phyloP scores from a whole-genome alignment of 768 basidiomycete species.

The Pleurotus eryngii region DNA sequence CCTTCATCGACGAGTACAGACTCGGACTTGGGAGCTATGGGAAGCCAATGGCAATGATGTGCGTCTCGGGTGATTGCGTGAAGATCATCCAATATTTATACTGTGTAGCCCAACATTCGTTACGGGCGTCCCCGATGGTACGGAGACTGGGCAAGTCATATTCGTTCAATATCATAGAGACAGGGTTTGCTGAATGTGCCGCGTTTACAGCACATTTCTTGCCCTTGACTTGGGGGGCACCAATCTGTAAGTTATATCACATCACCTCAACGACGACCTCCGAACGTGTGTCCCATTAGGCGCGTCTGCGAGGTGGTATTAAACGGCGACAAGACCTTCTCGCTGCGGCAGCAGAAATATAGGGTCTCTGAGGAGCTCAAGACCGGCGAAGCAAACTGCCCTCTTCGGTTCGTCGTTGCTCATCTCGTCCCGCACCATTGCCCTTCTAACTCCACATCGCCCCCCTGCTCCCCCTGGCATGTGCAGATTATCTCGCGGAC shows the following conservation, averaged over 20 bases:
- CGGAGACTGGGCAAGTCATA: constrained; percentile 78
- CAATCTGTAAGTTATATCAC: constrained; percentile 68
- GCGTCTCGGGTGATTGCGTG: constrained; percentile 18
- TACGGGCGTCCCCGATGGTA: constrained; percentile 91
- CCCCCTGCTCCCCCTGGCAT: background rate
- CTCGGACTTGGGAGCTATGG: constrained; percentile 71
- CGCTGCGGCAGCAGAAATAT: constrained; percentile 92
- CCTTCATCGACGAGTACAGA: constrained; percentile 79
- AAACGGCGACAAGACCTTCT: constrained; percentile 87
- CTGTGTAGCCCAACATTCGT: constrained; percentile 85
- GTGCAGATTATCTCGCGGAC: constrained; percentile 91
- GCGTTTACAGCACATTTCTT: constrained; percentile 73
- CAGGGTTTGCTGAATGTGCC: background rate
- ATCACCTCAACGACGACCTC: background rate
- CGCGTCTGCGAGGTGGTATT: constrained; percentile 94
- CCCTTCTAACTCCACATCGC: constrained; percentile 9
- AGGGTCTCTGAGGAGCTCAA: constrained; percentile 93
- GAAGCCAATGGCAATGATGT: constrained; percentile 93
- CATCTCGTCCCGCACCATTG: constrained; percentile 2
- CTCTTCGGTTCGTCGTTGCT: constrained; percentile 67
- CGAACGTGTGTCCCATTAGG: constrained; percentile 36
- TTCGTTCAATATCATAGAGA: background rate
- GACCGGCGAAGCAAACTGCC: constrained; percentile 78
- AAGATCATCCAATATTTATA: constrained; percentile 11
- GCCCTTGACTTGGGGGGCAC: constrained; percentile 97